Conservation (phyloP, 2,329 filamentous ascomycete genomes). For the Pseudogymnoascus sp. region DNA sequence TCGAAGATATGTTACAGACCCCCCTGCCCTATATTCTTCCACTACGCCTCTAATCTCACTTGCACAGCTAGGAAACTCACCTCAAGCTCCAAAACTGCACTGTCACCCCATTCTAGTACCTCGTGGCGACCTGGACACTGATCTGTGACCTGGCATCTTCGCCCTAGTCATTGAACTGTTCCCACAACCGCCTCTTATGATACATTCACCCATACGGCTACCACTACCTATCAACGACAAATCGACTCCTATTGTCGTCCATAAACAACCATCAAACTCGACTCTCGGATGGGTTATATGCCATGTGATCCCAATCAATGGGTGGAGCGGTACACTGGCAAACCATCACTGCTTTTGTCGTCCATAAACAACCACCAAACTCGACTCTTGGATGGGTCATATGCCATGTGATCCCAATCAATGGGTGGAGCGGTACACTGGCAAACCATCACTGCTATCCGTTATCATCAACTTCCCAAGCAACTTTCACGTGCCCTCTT, state of each 20-base stretch:
- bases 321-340: background rate
- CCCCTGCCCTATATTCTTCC: background rate
- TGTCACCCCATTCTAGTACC: background rate
- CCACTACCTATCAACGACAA: background rate
- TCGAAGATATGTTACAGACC: too few species aligned
- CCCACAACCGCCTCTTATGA: background rate
- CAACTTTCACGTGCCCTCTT: conserved; percentile 1
- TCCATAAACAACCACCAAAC: background rate
- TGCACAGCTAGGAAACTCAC: background rate
- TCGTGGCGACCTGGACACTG: background rate
- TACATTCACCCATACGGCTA: background rate
- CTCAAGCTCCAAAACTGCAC: background rate
- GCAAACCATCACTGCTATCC: background rate
- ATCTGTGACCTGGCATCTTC: background rate
- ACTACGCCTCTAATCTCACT: background rate
- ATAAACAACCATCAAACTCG: background rate
- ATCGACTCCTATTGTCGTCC: background rate
- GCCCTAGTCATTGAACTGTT: background rate
- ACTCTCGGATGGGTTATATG: background rate
- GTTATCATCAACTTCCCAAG: conserved; percentile 11
- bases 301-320: conserved; percentile 10
- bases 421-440: conserved; percentile 1
- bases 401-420: conserved; percentile 7
- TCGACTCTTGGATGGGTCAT: background rate
- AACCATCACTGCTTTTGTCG: background rate